Evolutionary conservation across 1,284 basidiomycete genomes (phyloP), one percentile per base, ranked within the genome.

Genomic region (Malassezia obtusa): DNA sequence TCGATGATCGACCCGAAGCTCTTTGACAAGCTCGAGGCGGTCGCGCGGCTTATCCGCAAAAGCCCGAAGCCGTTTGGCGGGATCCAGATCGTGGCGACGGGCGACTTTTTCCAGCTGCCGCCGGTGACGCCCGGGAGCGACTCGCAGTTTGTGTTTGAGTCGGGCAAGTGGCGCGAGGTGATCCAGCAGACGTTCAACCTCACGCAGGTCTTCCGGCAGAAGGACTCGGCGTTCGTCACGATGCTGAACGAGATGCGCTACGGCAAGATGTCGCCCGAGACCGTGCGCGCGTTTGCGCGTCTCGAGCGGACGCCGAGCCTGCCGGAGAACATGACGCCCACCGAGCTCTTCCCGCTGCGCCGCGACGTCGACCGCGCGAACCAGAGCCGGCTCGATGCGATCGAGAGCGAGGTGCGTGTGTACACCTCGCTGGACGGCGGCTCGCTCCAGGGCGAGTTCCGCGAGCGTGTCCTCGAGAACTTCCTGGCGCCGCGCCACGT

Each of bases 41-140:
- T 89, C 46, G 87, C 80, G 11, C 76, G 78, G 25, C 76, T 77
- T 0, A 57, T 89, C 21, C 80, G 87, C 62, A 84, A 83, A 67
- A 60, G 55, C 39, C 56, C 59, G 4, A 82, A 77, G 53, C 61
- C 91, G 0, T 98, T 95, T 61, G 92, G 94, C n/a, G 92, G 91
- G 1, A 91, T 98, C 28, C 84, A 91, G 84, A 77, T 99, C 56
- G 82, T 91, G 58, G 79, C 94, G 12, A 91, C 89, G 0, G 91
- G 91, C 21, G 91, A 98, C 72, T 98, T 96, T 76, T 94, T 89
- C 76, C 91, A 99, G 75, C 78, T 99, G 6, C 94, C 94, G 1
- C 92, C 94, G 0, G 89, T 99, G 6, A 79, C 80, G 67, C 68
- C 49, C 58, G 80, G 49, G n/a, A 50, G 55, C 8, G 57, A 53